phyloP scores from a whole-genome alignment of 495 filamentous ascomycete species.

The Antarctomyces pellizariae region DNA sequence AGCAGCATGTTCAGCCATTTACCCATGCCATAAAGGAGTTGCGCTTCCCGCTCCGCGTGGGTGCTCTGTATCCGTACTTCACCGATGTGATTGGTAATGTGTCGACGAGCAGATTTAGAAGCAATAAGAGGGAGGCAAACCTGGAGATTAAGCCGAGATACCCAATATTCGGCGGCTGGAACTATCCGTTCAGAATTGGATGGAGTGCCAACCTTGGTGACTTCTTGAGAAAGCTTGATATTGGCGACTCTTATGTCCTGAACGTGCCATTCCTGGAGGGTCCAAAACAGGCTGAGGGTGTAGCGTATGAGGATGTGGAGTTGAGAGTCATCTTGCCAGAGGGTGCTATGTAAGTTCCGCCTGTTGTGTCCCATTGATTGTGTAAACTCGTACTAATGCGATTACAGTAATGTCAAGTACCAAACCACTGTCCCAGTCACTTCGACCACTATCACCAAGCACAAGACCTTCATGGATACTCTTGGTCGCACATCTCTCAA shows the following conservation, averaged over 20 bases:
- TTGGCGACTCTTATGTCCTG: constrained; percentile 48
- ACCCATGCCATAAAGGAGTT: constrained; percentile 63
- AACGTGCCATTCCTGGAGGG: constrained; percentile 94
- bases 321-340: constrained; percentile 74
- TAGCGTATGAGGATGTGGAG: constrained; percentile 63
- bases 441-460: constrained; percentile 29
- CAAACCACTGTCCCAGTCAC: constrained; percentile 34
- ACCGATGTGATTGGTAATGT: constrained; percentile 95
- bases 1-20: constrained; percentile 50
- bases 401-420: constrained; percentile 45
- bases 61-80: constrained; percentile 72
- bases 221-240: constrained; percentile 41
- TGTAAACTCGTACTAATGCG: constrained; percentile 6
- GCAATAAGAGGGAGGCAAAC: constrained; percentile 48
- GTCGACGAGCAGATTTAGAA: constrained; percentile 74
- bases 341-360: constrained; percentile 51
- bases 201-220: constrained; percentile 70
- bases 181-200: constrained; percentile 83
- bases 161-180: constrained; percentile 91
- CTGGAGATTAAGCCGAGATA: constrained; percentile 84
- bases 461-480: constrained; percentile 87
- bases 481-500: constrained; percentile 64
- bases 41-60: constrained; percentile 51
- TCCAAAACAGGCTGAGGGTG: constrained; percentile 57
- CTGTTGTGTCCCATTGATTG: background rate